Evolutionary conservation across 2,329 filamentous ascomycete genomes (phyloP).

Genomic region (Acrocalymma vagum): DNA sequence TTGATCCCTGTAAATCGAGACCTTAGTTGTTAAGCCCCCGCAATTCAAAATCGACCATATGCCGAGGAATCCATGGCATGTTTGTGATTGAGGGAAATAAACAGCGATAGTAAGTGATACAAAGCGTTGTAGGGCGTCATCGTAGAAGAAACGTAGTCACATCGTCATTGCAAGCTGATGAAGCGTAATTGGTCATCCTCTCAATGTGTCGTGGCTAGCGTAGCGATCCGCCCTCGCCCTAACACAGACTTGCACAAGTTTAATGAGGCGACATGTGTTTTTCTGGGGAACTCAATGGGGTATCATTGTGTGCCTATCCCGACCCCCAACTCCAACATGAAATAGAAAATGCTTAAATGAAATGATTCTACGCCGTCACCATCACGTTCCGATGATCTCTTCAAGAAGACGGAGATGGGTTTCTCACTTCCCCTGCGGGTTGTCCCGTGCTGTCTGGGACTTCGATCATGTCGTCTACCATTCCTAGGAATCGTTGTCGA

Average conservation of each 20-base stretch:
- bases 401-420: conserved; percentile 15
- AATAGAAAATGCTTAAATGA: not conserved
- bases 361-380: not conserved
- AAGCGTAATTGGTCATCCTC: too few species aligned
- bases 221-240: too few species aligned
- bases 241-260: conserved; percentile 3
- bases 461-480: conserved; percentile 55
- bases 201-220: too few species aligned
- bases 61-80: too few species aligned
- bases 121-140: too few species aligned
- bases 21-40: too few species aligned
- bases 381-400: conserved; percentile 7
- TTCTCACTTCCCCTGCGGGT: conserved; percentile 39
- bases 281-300: conserved; percentile 2
- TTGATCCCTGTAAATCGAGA: too few species aligned
- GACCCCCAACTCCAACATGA: conserved; percentile 1
- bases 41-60: too few species aligned
- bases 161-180: too few species aligned
- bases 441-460: conserved; percentile 41
- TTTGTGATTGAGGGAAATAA: too few species aligned
- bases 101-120: too few species aligned
- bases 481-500: conserved; percentile 62
- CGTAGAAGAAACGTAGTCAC: too few species aligned
- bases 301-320: conserved; percentile 1
- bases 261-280: conserved; percentile 10